Evolutionary conservation across 2,329 filamentous ascomycete genomes (phyloP), one percentile per base, ranked within the genome.

Genomic region (Colletotrichum limetticola): DNA sequence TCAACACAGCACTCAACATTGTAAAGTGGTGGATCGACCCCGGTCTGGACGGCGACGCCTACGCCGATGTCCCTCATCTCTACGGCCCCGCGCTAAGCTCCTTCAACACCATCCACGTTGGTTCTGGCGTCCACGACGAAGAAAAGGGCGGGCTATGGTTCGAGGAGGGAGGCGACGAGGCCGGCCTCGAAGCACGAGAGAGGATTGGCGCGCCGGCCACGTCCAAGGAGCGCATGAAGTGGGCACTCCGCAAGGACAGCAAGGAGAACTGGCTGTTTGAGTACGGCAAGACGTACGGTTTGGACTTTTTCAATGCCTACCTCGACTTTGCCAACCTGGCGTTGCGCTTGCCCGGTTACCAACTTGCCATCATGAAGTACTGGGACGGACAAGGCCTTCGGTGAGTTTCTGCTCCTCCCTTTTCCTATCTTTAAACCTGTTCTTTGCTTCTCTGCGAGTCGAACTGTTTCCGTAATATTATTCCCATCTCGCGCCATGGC

Each of bases 11-110:
- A 0, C 91, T 98, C 82, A 92, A 91, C 65, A 92, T 98, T 56
- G 94, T 97, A 32, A 94, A 94, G 77, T 97, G 94, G 93, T 94
- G 92, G 85, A 93, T 98, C 61, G 96, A 99, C 79, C 96, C 96
- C 0, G 94, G 95, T 0, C 85, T 99, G 0, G 95, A 98, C 9
- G 95, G 95, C 11, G 95, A 99, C 80, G 92, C 94, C 0, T 95
- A 97, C 77, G 93, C 94, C 4, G 95, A 98, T 78, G 87, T 89
- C 77, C 97, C 96, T 1, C 95, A 95, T 78, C 84, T 98, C 4
- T 98, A 97, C 78, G 95, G 96, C 0, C 92, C 94, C 0, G 92
- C 94, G 0, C 82, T 97, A 63, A 93, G 91, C 71, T 93, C 91
- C 2, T 95, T 97, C 81, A 98, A 98, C 79, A 86, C 90, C 26